Evolutionary conservation across 2,329 filamentous ascomycete species (phyloP).

Genomic region (Cercospora nicotianae): DNA sequence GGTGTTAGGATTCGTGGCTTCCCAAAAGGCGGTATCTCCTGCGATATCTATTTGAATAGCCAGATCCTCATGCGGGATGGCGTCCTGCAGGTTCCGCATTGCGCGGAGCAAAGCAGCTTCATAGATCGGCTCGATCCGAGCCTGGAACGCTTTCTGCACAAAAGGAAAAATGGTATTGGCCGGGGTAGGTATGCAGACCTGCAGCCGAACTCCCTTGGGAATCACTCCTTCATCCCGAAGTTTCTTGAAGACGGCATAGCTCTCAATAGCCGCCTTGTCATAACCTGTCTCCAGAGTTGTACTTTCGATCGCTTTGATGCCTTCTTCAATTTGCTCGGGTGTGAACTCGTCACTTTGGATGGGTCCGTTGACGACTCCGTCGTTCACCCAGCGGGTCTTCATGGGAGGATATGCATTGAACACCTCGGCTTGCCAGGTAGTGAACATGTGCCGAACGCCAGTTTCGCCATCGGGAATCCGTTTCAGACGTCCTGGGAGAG

Average conservation of each 20-base stretch:
- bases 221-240: constrained; percentile 38
- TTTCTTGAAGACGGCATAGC: constrained; percentile 37
- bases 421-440: constrained; percentile 38
- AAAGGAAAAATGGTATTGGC: constrained; percentile 33
- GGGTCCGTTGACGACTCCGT: constrained; percentile 26
- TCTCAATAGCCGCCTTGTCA: constrained; percentile 38
- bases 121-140: constrained; percentile 39
- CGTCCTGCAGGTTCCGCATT: constrained; percentile 35
- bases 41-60: constrained; percentile 42
- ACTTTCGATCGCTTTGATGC: constrained; percentile 23
- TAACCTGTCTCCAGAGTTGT: constrained; percentile 35
- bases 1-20: constrained; percentile 25
- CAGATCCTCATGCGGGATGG: constrained; percentile 40
- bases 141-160: constrained; percentile 33
- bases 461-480: constrained; percentile 48
- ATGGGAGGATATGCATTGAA: constrained; percentile 35
- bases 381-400: constrained; percentile 29
- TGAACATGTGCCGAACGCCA: constrained; percentile 38
- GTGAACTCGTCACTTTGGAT: constrained; percentile 27
- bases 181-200: constrained; percentile 39
- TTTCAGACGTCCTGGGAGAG: constrained; percentile 39
- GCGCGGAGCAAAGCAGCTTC: constrained; percentile 36
- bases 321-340: constrained; percentile 25
- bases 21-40: constrained; percentile 39
- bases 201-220: constrained; percentile 34